Percentiles rank a stretch among this genome's conserved stretches.
Conservation (phyloP, 1,139 yeast species). For the Kodamaea sp. region DNA sequence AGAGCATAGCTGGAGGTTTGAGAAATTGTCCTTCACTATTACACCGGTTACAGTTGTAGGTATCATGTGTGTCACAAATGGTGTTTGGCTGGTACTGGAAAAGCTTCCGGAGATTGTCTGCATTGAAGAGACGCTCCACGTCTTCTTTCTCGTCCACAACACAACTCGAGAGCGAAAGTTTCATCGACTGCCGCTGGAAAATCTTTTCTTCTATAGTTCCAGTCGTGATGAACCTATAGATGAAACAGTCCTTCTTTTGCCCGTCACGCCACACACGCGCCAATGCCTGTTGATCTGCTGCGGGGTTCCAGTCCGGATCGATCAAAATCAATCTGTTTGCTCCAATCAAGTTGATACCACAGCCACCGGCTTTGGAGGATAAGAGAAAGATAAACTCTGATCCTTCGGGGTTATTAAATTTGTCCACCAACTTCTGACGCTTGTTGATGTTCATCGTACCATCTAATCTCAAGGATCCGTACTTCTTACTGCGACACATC, state of each 20-base stretch:
- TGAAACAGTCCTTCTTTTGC: conserved; percentile 94
- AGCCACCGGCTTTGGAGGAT: conserved; percentile 98
- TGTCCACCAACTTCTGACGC: conserved; percentile 89
- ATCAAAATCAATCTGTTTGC: conserved; percentile 86
- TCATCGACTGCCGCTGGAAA: conserved; percentile 92
- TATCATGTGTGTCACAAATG: conserved; percentile 87
- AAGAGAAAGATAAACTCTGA: conserved; percentile 84
- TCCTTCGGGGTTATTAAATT: conserved; percentile 87
- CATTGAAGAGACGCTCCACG: conserved; percentile 86
- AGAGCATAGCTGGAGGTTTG: conserved; percentile 84
- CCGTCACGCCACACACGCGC: conserved; percentile 99
- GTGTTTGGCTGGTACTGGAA: conserved; percentile 73
- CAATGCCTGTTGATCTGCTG: conserved; percentile 96
- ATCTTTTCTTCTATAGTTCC: conserved; percentile 97
- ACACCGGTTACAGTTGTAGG: conserved; percentile 87
- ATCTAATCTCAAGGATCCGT: conserved; percentile 83
- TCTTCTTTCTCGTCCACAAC: conserved; percentile 97
- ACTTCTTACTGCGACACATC: conserved; percentile 73
- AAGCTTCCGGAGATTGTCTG: conserved; percentile 74
- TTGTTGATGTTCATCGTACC: conserved; percentile 93
- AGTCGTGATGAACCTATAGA: conserved; percentile 88
- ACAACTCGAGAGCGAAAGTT: conserved; percentile 87
- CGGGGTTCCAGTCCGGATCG: conserved; percentile 99
- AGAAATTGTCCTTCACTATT: conserved; percentile 56
- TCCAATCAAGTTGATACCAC: conserved; percentile 96